phyloP scores from a whole-genome alignment of 2,329 filamentous ascomycete genomes.

The Aspergillus sp. region DNA sequence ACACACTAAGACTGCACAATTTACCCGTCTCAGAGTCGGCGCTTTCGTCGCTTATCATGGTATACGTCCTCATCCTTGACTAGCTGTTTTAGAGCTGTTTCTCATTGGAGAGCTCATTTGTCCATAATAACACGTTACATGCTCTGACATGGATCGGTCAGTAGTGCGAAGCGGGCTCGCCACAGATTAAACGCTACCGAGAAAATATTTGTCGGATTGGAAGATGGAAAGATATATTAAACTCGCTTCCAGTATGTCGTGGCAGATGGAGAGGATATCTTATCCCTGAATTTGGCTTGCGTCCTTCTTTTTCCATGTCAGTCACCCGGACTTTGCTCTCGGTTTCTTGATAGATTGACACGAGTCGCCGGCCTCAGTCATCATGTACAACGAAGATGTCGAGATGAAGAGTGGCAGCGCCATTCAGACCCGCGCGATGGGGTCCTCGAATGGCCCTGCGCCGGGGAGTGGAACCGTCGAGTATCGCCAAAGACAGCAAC shows the following conservation, averaged over 20 bases:
- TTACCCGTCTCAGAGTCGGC: too few relatives aligned
- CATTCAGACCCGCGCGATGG: constrained; percentile 4
- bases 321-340: too few relatives aligned
- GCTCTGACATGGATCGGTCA: not conserved
- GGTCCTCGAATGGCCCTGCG: not conserved
- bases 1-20: too few relatives aligned
- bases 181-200: not conserved
- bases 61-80: not conserved
- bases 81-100: not conserved
- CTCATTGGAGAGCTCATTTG: not conserved
- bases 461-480: constrained; percentile 3
- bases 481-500: constrained; percentile 14
- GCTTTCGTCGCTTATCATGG: too few relatives aligned
- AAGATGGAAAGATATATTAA: too few relatives aligned
- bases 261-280: too few relatives aligned
- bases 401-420: constrained; percentile 13
- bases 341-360: too few relatives aligned
- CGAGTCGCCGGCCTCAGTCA: not conserved
- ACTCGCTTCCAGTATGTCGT: too few relatives aligned
- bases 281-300: too few relatives aligned
- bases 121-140: not conserved
- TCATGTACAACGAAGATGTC: constrained; percentile 4
- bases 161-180: not conserved
- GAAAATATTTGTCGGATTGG: too few relatives aligned
- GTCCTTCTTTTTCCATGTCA: too few relatives aligned